A percentile compares a stretch with the other conserved stretches of the same genome.
phyloP scores from a whole-genome alignment of 441 rosid genomes.

The Pelargonium fulgidum region DNA sequence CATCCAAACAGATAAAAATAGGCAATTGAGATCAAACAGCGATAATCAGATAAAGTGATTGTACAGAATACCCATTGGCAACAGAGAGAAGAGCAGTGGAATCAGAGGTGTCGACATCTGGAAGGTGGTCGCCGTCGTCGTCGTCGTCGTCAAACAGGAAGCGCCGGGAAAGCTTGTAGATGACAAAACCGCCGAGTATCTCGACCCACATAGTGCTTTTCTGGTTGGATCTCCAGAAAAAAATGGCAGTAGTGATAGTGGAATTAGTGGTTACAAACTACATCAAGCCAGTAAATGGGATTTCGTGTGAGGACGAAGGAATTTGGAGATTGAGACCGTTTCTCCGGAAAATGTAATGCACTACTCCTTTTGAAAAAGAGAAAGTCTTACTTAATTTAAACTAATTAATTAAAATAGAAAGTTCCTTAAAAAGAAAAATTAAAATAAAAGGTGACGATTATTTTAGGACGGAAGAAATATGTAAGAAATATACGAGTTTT shows the following conservation, averaged over 20 bases:
- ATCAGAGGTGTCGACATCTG: constrained; percentile 55
- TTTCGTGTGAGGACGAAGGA: too few relatives aligned
- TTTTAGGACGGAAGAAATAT: too few relatives aligned
- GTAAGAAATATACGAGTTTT: too few relatives aligned
- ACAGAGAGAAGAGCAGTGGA: constrained; percentile 65
- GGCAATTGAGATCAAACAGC: background rate
- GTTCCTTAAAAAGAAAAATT: too few relatives aligned
- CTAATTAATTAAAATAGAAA: too few relatives aligned
- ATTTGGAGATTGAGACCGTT: too few relatives aligned
- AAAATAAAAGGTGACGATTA: too few relatives aligned
- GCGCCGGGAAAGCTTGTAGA: constrained; percentile 45
- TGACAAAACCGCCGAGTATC: constrained; percentile 59
- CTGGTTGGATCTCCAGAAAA: background rate
- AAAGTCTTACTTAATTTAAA: too few relatives aligned
- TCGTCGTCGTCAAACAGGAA: constrained; percentile 43
- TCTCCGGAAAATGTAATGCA: too few relatives aligned
- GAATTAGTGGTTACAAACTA: too few relatives aligned
- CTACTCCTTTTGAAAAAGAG: too few relatives aligned
- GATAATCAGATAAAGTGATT: background rate
- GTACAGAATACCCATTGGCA: constrained; percentile 40
- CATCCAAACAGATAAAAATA: background rate
- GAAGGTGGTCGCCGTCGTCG: constrained; percentile 26
- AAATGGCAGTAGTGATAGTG: background rate
- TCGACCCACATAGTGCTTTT: constrained; percentile 45
- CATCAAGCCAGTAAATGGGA: too few relatives aligned